A percentile compares a stretch with the other conserved stretches of the same genome.
phyloP scores from a whole-genome alignment of 495 filamentous ascomycete genomes.

The Acidomyces sp. region DNA sequence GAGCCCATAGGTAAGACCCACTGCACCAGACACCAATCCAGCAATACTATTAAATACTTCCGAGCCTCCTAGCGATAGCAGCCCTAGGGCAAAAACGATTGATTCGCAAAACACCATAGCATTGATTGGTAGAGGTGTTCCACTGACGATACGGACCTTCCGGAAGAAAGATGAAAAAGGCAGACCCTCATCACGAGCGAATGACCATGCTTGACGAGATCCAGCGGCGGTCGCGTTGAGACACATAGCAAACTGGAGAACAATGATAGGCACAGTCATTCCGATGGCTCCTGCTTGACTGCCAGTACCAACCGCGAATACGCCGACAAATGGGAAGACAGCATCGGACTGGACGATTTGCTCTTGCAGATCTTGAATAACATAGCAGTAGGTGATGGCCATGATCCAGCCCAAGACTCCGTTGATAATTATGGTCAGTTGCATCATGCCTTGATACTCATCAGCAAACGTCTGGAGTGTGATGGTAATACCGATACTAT shows the following conservation, averaged over 20 bases:
- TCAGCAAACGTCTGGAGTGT: no score
- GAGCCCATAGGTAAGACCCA: constrained; percentile 11
- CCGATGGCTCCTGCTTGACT: constrained; percentile 22
- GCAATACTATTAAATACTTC: constrained; percentile 38
- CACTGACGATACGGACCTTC: background rate
- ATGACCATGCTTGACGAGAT: constrained; percentile 42
- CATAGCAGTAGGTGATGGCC: constrained; percentile 34
- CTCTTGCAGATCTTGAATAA: constrained; percentile 30
- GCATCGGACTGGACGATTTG: constrained; percentile 27
- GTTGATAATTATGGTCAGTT: constrained; percentile 34
- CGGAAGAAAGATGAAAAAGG: constrained; percentile 29
- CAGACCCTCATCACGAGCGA: constrained; percentile 37
- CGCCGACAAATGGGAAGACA: constrained; percentile 36
- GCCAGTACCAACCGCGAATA: constrained; percentile 29
- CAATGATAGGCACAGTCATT: constrained; percentile 29
- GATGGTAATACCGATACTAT: no score
- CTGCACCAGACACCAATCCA: constrained; percentile 23
- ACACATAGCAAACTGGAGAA: constrained; percentile 20
- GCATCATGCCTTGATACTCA: no score
- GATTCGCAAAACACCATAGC: constrained; percentile 10
- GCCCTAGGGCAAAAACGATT: constrained; percentile 26
- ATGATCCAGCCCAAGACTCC: constrained; percentile 34
- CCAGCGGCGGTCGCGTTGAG: constrained; percentile 23
- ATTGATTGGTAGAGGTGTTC: constrained; percentile 8
- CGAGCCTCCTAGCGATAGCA: constrained; percentile 36